Conservation (phyloP, 2,329 filamentous ascomycete genomes). For the Alternaria metachromatica region DNA sequence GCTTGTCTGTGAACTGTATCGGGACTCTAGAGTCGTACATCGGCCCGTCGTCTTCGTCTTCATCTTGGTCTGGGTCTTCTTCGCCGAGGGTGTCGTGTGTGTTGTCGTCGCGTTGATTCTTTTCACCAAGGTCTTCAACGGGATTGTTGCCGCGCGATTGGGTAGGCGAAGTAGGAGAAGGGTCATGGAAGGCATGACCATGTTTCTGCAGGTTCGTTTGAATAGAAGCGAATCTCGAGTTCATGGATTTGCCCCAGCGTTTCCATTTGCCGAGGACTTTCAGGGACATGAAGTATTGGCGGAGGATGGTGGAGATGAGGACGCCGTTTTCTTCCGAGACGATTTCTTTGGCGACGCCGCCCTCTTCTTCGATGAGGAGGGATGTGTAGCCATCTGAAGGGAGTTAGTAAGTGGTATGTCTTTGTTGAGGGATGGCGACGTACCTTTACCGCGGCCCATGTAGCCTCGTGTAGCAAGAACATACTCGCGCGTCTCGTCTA, state of each 20-base stretch:
- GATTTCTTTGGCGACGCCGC: slow-evolving; percentile 77
- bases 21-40: slow-evolving; percentile 57
- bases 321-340: slow-evolving; percentile 88
- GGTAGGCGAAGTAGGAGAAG: slow-evolving; percentile 32
- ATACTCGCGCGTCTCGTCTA: slow-evolving; percentile 71
- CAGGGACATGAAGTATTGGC: slow-evolving; percentile 89
- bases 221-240: slow-evolving; percentile 70
- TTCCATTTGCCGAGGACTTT: slow-evolving; percentile 83
- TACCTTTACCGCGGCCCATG: slow-evolving; percentile 79
- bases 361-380: slow-evolving; percentile 76
- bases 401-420: slow-evolving; percentile 4
- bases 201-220: slow-evolving; percentile 66
- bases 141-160: not conserved
- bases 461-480: slow-evolving; percentile 82
- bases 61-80: slow-evolving; percentile 43
- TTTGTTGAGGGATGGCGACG: not conserved
- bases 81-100: not conserved
- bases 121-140: slow-evolving; percentile 12
- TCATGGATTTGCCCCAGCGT: slow-evolving; percentile 68
- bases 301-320: slow-evolving; percentile 82
- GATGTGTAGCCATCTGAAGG: slow-evolving; percentile 73
- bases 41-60: slow-evolving; percentile 48
- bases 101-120: not conserved
- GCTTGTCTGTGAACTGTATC: slow-evolving; percentile 36
- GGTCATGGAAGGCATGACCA: slow-evolving; percentile 57